Percentiles rank a stretch among this genome's conserved stretches.
phyloP scores from a whole-genome alignment of 441 rosid genomes.

The Syzygium syzygioides region DNA sequence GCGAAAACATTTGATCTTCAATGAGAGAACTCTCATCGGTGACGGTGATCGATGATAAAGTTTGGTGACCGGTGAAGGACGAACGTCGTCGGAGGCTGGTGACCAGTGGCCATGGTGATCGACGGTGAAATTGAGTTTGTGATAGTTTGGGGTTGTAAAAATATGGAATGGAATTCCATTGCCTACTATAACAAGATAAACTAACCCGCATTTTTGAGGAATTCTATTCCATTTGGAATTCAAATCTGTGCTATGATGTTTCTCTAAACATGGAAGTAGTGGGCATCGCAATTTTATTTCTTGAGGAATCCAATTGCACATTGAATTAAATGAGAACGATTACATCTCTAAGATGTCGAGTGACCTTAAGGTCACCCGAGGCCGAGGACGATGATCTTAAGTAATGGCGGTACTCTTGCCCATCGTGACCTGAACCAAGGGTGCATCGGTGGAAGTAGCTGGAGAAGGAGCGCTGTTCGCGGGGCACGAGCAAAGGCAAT shows the following conservation, averaged over 20 bases:
- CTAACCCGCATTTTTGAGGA: not conserved
- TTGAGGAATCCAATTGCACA: not conserved
- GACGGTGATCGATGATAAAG: not conserved
- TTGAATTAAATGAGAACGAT: not conserved
- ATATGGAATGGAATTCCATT: not conserved
- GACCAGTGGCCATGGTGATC: accelerated
- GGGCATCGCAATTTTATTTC: not conserved
- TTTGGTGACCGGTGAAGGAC: not conserved
- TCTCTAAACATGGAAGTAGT: not conserved
- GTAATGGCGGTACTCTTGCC: not conserved
- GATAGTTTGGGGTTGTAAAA: not conserved
- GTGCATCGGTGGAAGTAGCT: accelerated
- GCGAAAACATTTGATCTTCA: not conserved
- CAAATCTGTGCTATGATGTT: not conserved
- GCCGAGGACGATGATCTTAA: not conserved
- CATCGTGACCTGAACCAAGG: not conserved
- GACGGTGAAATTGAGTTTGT: not conserved
- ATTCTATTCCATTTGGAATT: not conserved
- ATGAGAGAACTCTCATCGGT: not conserved
- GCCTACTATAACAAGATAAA: not conserved
- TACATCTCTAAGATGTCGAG: not conserved
- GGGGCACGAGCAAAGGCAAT: not conserved
- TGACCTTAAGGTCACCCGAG: not conserved
- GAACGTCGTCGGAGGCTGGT: not conserved
- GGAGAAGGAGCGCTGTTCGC: not conserved